phyloP scores from a whole-genome alignment of 2,329 filamentous ascomycete genomes.

The Neurospora sp. region DNA sequence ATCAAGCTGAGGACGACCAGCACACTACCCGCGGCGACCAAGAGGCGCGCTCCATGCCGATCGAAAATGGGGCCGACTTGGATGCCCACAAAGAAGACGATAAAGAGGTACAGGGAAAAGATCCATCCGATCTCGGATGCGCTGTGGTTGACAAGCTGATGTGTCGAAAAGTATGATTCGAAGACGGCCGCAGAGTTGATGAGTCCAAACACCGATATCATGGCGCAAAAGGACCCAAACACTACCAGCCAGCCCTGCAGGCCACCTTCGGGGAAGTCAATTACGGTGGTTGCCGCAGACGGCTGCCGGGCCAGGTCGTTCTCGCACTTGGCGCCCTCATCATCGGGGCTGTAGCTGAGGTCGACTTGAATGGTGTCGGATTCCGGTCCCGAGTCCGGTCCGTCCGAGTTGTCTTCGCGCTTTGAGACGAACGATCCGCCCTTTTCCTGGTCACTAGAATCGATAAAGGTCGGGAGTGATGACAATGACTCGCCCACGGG shows the following conservation, averaged over 20 bases:
- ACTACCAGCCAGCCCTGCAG: constrained; percentile 65
- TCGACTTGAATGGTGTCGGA: neutral
- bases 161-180: constrained; percentile 62
- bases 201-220: constrained; percentile 61
- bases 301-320: constrained; percentile 8
- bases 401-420: neutral
- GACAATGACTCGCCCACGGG: constrained; percentile 1
- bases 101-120: constrained; percentile 70
- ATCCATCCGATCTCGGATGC: constrained; percentile 75
- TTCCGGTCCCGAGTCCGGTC: neutral
- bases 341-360: neutral
- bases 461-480: neutral
- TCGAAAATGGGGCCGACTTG: constrained; percentile 80
- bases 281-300: constrained; percentile 13
- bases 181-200: constrained; percentile 70
- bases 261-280: constrained; percentile 64
- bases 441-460: neutral
- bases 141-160: constrained; percentile 61
- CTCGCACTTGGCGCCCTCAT: neutral
- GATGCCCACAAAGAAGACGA: constrained; percentile 73
- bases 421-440: neutral
- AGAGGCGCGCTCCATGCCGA: constrained; percentile 55
- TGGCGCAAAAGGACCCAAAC: constrained; percentile 63
- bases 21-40: constrained; percentile 57
- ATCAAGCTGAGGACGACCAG: constrained; percentile 53